Percentiles rank a stretch among this genome's conserved stretches.
phyloP scores from a whole-genome alignment of 495 filamentous ascomycete species.

The Aspergillus taichungensis region DNA sequence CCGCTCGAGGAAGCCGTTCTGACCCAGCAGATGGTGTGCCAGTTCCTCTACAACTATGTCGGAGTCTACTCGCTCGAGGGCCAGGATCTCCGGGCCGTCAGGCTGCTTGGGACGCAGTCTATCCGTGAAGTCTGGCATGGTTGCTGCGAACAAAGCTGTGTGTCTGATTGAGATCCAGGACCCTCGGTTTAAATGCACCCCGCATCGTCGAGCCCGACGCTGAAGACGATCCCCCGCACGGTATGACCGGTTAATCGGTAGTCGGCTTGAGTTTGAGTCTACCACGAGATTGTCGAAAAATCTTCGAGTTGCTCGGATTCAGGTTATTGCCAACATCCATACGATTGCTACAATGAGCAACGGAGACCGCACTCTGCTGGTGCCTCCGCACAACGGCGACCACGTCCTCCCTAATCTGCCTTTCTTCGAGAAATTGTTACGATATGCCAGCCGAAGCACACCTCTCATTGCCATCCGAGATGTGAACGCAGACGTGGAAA shows the following conservation, averaged over 20 bases:
- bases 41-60: conserved; percentile 29
- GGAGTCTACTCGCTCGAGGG: conserved; percentile 28
- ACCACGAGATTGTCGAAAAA: no score
- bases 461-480: conserved; percentile 18
- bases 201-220: no score
- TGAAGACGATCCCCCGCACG: no score
- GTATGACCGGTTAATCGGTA: no score
- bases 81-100: conserved; percentile 28
- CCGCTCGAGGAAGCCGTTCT: conserved; percentile 32
- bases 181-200: background rate
- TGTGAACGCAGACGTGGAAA: conserved; percentile 19
- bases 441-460: conserved; percentile 16
- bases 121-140: conserved; percentile 40
- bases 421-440: conserved; percentile 22
- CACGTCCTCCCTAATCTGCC: conserved; percentile 33
- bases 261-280: no score
- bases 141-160: background rate
- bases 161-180: background rate
- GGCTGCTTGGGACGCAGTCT: conserved; percentile 30
- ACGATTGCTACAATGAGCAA: conserved; percentile 1
- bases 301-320: no score
- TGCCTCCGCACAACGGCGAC: conserved; percentile 23
- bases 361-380: conserved; percentile 9
- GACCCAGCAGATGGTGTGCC: conserved; percentile 27
- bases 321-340: no score